Evolutionary conservation across 805 yeast species (phyloP).

Genomic region (Tanozyma kutaoensis): DNA sequence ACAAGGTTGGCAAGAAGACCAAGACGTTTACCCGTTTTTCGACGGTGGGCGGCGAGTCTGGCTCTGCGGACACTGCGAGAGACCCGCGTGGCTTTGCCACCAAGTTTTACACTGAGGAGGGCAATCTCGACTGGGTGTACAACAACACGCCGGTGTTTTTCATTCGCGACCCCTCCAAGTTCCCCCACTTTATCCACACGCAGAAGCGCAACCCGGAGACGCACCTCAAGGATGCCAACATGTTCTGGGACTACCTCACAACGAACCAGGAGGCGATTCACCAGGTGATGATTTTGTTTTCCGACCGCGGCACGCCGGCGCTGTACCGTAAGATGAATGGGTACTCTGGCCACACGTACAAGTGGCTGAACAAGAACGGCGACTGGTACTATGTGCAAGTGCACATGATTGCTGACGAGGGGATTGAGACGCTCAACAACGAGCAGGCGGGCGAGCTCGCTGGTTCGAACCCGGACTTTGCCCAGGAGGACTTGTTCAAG

Average conservation of each 20-base stretch:
- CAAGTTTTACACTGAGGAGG: conserved; percentile 74
- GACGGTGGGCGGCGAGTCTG: conserved; percentile 79
- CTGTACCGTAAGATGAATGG: conserved; percentile 71
- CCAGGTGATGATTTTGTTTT: conserved; percentile 60
- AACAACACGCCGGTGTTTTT: conserved; percentile 82
- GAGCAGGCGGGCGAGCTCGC: conserved; percentile 59
- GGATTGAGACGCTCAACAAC: conserved; percentile 35
- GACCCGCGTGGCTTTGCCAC: conserved; percentile 82
- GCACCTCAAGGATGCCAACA: conserved; percentile 64
- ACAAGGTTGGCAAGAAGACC: conserved; percentile 17
- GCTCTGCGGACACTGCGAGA: conserved; percentile 73
- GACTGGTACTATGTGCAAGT: conserved; percentile 73
- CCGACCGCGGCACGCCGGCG: conserved; percentile 76
- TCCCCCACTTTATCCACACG: conserved; percentile 81
- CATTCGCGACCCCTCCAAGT: conserved; percentile 74
- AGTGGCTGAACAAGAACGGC: conserved; percentile 65
- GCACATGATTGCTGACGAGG: conserved; percentile 58
- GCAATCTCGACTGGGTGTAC: conserved; percentile 74
- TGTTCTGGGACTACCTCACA: conserved; percentile 77
- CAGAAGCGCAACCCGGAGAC: conserved; percentile 79
- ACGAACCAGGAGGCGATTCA: conserved; percentile 64
- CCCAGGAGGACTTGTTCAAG: conserved; percentile 68
- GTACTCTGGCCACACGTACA: conserved; percentile 75
- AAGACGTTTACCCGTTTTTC: conserved; percentile 52
- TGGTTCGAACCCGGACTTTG: conserved; percentile 74